These are phyloP conservation scores for Aspergillus bridgeri DNA, from an alignment of 495 filamentous ascomycete species.

Conservation along the genomic window DNA sequence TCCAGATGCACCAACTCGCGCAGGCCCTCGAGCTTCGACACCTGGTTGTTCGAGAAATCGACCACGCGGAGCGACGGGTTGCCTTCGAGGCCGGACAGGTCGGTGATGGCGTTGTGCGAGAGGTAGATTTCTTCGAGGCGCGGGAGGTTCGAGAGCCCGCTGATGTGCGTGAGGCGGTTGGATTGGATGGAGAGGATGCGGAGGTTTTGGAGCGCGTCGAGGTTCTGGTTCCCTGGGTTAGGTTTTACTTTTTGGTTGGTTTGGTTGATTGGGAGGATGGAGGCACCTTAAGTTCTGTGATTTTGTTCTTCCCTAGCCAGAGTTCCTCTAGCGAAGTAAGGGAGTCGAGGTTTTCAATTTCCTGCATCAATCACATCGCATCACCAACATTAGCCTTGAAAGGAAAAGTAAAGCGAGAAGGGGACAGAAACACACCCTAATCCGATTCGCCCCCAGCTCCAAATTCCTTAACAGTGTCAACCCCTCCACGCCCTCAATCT, in stretches of 20 bases:
- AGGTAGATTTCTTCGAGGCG: conserved; percentile 94
- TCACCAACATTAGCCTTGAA: no score
- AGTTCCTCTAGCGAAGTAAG: conserved; percentile 76
- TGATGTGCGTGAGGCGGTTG: conserved; percentile 82
- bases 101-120: conserved; percentile 90
- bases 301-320: conserved; percentile 98
- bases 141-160: conserved; percentile 67
- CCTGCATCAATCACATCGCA: no score
- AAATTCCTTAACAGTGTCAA: conserved; percentile 72
- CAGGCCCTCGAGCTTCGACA: conserved; percentile 71
- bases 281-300: conserved; percentile 70
- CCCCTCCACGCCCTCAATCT: conserved; percentile 80
- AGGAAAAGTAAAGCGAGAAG: no score
- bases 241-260: no score
- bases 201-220: conserved; percentile 71
- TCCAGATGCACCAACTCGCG: conserved; percentile 66
- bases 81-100: conserved; percentile 68
- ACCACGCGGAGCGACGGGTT: conserved; percentile 71
- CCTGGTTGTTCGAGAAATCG: conserved; percentile 87
- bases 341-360: conserved; percentile 81
- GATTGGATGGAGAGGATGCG: conserved; percentile 94
- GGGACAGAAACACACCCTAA: conserved; percentile 58
- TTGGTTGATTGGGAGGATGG: background rate
- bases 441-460: conserved; percentile 88
- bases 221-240: conserved; percentile 42